phyloP scores from a whole-genome alignment of 129 eudicot genomes.

The Gnaphalium uliginosum region DNA sequence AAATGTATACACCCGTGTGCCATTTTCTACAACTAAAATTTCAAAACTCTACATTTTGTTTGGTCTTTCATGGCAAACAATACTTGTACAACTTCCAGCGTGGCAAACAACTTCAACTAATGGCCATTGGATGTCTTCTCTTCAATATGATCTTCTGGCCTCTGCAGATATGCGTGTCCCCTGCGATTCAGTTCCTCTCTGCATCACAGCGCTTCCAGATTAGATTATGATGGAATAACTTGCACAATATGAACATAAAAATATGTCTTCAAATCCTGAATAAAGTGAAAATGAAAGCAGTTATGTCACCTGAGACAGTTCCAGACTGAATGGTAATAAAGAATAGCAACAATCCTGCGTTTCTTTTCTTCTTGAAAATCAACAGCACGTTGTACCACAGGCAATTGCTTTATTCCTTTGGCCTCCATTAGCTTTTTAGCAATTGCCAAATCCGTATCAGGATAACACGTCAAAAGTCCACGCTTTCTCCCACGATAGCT shows the following conservation, averaged over 20 bases:
- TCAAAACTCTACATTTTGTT: slow-evolving; percentile 29
- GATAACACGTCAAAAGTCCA: slow-evolving; percentile 88
- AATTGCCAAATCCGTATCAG: slow-evolving; percentile 89
- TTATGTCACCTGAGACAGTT: slow-evolving; percentile 65
- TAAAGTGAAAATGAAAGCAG: not conserved
- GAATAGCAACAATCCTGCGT: slow-evolving; percentile 62
- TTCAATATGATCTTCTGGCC: slow-evolving; percentile 36
- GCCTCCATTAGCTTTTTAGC: slow-evolving; percentile 98
- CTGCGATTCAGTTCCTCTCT: slow-evolving; percentile 56
- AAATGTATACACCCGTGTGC: slow-evolving; percentile 1
- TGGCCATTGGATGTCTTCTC: slow-evolving; percentile 39
- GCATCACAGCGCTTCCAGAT: slow-evolving; percentile 10
- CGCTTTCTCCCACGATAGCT: slow-evolving; percentile 79
- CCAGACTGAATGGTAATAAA: slow-evolving; percentile 73
- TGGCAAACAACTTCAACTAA: slow-evolving; percentile 1
- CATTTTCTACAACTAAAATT: slow-evolving; percentile 7
- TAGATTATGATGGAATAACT: not conserved
- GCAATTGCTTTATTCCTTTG: slow-evolving; percentile 86
- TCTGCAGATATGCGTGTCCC: slow-evolving; percentile 39
- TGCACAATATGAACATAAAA: not conserved
- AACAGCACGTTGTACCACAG: slow-evolving; percentile 71
- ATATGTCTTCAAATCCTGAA: not conserved
- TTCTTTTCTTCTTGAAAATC: slow-evolving; percentile 65
- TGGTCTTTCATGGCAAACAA: not conserved
- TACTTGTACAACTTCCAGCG: not conserved